Conservation (phyloP, 139 green algal genomes). For the Volvox africanus region DNA sequence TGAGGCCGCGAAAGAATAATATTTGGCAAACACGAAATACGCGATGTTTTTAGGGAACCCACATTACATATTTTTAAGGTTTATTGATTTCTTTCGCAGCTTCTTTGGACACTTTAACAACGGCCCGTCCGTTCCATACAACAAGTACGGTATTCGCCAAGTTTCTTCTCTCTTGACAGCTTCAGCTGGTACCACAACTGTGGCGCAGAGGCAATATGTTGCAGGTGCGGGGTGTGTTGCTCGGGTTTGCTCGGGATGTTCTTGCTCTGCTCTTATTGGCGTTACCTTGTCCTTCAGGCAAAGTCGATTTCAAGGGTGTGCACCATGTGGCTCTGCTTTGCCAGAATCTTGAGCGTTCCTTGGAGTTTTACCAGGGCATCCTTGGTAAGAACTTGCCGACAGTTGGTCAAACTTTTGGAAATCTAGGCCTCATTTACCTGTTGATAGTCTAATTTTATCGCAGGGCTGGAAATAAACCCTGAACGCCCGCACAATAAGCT, state of each 20-base stretch:
- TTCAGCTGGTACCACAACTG: background rate
- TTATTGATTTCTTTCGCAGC: background rate
- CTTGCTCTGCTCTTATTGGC: background rate
- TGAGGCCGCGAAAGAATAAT: background rate
- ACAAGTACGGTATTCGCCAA: conserved; percentile 11
- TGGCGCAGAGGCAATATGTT: conserved; percentile 13
- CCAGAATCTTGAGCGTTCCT: conserved; percentile 79
- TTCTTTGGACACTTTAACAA: conserved; percentile 24
- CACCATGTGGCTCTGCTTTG: conserved; percentile 92
- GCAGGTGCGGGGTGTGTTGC: conserved; percentile 2
- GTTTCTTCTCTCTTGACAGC: background rate
- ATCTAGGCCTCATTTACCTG: background rate
- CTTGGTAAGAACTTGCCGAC: conserved; percentile 70
- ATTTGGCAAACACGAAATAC: background rate
- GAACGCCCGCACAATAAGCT: conserved; percentile 90
- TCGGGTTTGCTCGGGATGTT: background rate
- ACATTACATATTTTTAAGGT: no score
- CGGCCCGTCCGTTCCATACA: background rate
- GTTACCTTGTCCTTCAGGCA: conserved; percentile 26
- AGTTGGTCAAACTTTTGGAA: background rate
- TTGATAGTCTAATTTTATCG: background rate
- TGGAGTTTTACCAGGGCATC: conserved; percentile 86
- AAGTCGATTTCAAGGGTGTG: conserved; percentile 80
- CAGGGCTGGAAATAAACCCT: conserved; percentile 82
- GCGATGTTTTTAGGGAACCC: background rate